Evolutionary conservation across 805 yeast species (phyloP).

Genomic region (Peterozyma toletana): DNA sequence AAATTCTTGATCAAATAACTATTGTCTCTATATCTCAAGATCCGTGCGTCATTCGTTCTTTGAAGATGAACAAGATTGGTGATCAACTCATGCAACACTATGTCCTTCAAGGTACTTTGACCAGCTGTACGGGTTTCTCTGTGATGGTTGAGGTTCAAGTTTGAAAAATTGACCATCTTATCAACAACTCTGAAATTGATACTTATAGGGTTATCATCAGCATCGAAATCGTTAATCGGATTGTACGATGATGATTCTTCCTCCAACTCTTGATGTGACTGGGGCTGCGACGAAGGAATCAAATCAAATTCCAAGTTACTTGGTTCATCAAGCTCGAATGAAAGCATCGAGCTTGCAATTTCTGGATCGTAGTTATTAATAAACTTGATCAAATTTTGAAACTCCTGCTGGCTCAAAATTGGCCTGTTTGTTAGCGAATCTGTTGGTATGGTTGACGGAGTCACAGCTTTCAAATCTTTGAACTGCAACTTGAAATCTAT

Average conservation of each 20-base stretch:
- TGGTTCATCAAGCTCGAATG: slow-evolving; percentile 11
- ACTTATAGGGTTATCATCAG: slow-evolving; percentile 20
- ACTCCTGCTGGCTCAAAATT: slow-evolving; percentile 49
- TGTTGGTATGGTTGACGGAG: slow-evolving; percentile 41
- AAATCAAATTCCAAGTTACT: slow-evolving; percentile 10
- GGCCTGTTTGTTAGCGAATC: slow-evolving; percentile 46
- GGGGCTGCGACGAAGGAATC: slow-evolving; percentile 5
- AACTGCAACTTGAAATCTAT: slow-evolving; percentile 62
- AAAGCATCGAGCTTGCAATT: slow-evolving; percentile 20
- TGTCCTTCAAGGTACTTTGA: slow-evolving; percentile 19
- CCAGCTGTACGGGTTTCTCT: neutral
- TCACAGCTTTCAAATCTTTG: slow-evolving; percentile 50
- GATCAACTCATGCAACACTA: slow-evolving; percentile 19
- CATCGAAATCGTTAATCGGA: slow-evolving; percentile 17
- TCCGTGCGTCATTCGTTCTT: slow-evolving; percentile 20
- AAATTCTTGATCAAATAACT: slow-evolving; percentile 28
- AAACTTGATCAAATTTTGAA: slow-evolving; percentile 54
- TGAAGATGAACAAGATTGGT: slow-evolving; percentile 21
- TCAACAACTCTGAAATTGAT: slow-evolving; percentile 38
- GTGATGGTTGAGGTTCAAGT: slow-evolving; percentile 20
- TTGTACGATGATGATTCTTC: slow-evolving; percentile 4
- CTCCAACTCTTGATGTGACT: slow-evolving; percentile 8
- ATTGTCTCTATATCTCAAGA: slow-evolving; percentile 20
- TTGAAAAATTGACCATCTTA: slow-evolving; percentile 34
- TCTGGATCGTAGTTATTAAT: slow-evolving; percentile 35